Evolutionary conservation across 192 early-diverging fungal genomes (phyloP), one percentile per base, ranked within the genome.

Genomic region (Coemansia sp.): DNA sequence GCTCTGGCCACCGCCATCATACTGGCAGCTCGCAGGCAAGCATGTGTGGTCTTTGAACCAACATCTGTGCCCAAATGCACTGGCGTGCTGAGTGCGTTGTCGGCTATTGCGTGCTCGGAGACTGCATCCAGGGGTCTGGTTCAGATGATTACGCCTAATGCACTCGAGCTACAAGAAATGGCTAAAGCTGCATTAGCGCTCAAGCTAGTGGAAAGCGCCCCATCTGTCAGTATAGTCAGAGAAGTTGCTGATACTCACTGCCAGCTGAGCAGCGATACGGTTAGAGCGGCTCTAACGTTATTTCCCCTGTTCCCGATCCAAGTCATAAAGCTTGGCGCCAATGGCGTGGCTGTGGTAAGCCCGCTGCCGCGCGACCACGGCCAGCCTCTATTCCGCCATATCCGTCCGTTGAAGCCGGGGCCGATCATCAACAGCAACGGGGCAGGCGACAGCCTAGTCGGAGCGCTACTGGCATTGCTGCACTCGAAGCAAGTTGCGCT

Each of bases 11-110:
- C 63, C 6, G 86, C 90, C 22, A 73, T 84, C 5, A 54, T 70
- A 12, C 71, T 67, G 1, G 84, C 86, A 22, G 41, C 37, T 6
- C n/a, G 58, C 8, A 15, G 20, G 25, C 15, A 57, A 4, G 15
- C 60, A 4, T 67, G 67, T 73, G 86, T 85, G 0, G 84, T 97
- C 25, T 97, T 95, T 73, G 97, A 99, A 59, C 95, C 97, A 0
- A 99, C 97, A 1, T 97, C 95, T 6, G 84, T 91, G 14, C 86
- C 90, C 9, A 99, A 99, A 65, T 88, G 90, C 31, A 65, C 79
- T 2, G 84, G 71, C 24, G 24, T 95, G 14, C 76, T 90, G 17
- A 62, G 51, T 4, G 84, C 78, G n/a, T 58, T 88, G 32, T 75
- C 83, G 10, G 46, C 35, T 12, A 73, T 82, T 32, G 67, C 85